Evolutionary conservation across 352 stramenopile species (phyloP).

Genomic region (Globisporangium nunn): DNA sequence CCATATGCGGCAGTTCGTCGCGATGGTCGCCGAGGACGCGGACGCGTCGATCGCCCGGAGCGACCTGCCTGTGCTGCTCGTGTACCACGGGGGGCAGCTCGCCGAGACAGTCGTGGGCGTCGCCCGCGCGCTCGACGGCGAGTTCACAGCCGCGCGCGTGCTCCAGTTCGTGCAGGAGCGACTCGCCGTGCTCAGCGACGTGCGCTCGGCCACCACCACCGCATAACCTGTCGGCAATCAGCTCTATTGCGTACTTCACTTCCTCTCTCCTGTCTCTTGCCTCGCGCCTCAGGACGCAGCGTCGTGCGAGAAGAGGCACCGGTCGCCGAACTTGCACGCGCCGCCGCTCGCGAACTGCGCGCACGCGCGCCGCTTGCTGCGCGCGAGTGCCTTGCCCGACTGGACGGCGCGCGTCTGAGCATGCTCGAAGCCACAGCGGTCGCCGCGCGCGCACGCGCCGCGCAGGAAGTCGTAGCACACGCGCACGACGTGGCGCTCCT

Average conservation of each 20-base stretch:
- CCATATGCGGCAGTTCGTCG: conserved; percentile 34
- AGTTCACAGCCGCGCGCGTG: conserved; percentile 55
- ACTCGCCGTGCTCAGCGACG: conserved; percentile 17
- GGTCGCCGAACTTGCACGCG: conserved; percentile 65
- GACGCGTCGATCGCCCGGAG: conserved; percentile 54
- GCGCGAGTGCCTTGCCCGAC: conserved; percentile 35
- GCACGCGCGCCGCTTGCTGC: conserved; percentile 49
- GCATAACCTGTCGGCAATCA: neutral
- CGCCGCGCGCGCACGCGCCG: conserved; percentile 55
- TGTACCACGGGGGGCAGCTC: conserved; percentile 46
- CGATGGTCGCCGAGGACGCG: conserved; percentile 54
- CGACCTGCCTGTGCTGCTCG: conserved; percentile 63
- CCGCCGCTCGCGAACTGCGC: conserved; percentile 34
- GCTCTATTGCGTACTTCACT: conserved; percentile 6
- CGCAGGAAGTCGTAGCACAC: conserved; percentile 84
- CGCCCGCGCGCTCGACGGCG: conserved; percentile 40
- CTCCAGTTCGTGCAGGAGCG: conserved; percentile 28
- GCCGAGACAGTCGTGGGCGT: conserved; percentile 61
- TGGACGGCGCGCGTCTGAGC: conserved; percentile 63
- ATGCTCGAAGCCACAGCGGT: conserved; percentile 69
- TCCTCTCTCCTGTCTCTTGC: neutral
- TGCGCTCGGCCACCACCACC: neutral
- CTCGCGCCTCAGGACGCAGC: neutral
- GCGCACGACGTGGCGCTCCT: conserved; percentile 54
- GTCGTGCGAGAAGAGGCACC: conserved; percentile 66